These are phyloP conservation scores for Candida glucosophila DNA, from an alignment of 1,139 yeast species.

Conservation along the genomic window DNA sequence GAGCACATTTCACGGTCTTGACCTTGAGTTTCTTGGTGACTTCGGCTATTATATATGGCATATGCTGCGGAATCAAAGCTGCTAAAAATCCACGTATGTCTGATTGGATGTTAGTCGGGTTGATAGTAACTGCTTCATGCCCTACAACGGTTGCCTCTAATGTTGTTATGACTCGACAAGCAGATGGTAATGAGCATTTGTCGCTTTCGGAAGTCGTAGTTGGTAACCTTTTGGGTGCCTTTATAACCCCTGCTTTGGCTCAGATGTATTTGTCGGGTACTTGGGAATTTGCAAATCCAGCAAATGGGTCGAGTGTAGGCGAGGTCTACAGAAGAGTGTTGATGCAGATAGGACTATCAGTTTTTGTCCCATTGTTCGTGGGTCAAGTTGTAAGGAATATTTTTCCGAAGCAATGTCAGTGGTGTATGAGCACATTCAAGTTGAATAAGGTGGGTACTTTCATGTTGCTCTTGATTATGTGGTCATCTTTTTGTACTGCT, in stretches of 20 bases:
- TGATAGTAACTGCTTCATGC: constrained; percentile 75
- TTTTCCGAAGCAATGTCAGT: constrained; percentile 54
- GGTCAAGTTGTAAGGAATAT: constrained; percentile 76
- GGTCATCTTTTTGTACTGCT: constrained; percentile 82
- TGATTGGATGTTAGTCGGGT: constrained; percentile 69
- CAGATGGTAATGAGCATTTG: constrained; percentile 72
- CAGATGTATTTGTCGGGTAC: constrained; percentile 57
- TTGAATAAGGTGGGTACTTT: constrained; percentile 68
- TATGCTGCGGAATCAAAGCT: constrained; percentile 56
- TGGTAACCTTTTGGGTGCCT: constrained; percentile 80
- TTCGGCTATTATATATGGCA: constrained; percentile 65
- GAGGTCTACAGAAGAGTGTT: constrained; percentile 68
- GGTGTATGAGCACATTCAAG: constrained; percentile 50
- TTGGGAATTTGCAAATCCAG: constrained; percentile 82
- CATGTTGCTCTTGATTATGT: constrained; percentile 73
- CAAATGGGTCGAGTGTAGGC: constrained; percentile 29
- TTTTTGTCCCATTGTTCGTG: constrained; percentile 77
- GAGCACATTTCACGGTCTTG: constrained; percentile 71
- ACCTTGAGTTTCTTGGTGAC: constrained; percentile 66
- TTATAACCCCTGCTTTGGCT: constrained; percentile 74
- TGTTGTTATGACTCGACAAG: constrained; percentile 83
- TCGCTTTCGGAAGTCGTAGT: constrained; percentile 79
- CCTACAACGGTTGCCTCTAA: constrained; percentile 90
- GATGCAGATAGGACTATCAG: constrained; percentile 79
- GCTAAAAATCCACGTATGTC: constrained; percentile 53